A percentile compares a stretch with the other conserved stretches of the same genome.
Evolutionary conservation across 768 basidiomycete genomes (phyloP).

Genomic region (Trametes maxima): DNA sequence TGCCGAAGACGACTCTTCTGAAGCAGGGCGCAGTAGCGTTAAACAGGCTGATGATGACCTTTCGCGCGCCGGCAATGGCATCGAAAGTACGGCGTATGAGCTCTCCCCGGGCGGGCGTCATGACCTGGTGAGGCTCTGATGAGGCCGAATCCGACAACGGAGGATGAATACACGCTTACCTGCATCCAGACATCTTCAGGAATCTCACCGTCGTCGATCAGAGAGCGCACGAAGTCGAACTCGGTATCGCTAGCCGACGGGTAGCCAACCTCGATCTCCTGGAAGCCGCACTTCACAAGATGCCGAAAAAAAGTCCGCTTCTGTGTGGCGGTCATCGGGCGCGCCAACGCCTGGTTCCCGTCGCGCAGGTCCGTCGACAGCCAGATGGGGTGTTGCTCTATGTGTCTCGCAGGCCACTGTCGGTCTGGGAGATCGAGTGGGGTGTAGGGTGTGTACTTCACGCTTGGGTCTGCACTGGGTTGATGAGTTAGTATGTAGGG

Average conservation of each 20-base stretch:
- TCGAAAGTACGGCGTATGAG: constrained; percentile 91
- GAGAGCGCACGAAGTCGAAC: constrained; percentile 86
- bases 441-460: constrained; percentile 89
- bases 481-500: too few relatives aligned
- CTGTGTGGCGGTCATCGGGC: constrained; percentile 97
- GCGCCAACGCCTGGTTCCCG: constrained; percentile 96
- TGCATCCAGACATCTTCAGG: constrained; percentile 98
- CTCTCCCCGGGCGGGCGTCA: constrained; percentile 95
- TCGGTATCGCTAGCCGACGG: constrained; percentile 98
- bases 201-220: constrained; percentile 82
- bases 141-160: too few relatives aligned
- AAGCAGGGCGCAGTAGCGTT: constrained; percentile 96
- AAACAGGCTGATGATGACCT: constrained; percentile 98
- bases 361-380: constrained; percentile 96
- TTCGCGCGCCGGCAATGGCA: constrained; percentile 82
- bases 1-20: constrained; percentile 92
- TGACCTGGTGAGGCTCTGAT: constrained; percentile 56
- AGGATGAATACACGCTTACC: constrained; percentile 48
- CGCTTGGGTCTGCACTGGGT: constrained; percentile 73
- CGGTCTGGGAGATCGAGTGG: constrained; percentile 78
- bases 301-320: constrained; percentile 91
- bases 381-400: constrained; percentile 88
- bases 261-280: constrained; percentile 97
- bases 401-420: constrained; percentile 90
- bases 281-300: constrained; percentile 87